A percentile compares a stretch with the other conserved stretches of the same genome.
Evolutionary conservation across 2,329 filamentous ascomycete species (phyloP).

Genomic region (Ceratocystis eucalypticola): DNA sequence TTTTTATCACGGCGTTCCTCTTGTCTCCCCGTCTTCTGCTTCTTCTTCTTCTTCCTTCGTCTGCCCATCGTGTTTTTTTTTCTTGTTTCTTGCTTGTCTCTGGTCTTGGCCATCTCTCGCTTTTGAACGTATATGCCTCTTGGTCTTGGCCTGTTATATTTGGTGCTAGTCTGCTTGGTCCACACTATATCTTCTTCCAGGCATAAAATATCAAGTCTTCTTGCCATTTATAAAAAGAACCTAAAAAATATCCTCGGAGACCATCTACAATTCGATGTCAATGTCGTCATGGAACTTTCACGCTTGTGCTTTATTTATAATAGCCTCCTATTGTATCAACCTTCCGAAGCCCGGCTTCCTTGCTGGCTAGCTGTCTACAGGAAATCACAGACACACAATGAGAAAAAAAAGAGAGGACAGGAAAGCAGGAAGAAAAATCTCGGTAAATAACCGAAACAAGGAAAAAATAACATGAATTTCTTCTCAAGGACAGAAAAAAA

Average conservation of each 20-base stretch:
- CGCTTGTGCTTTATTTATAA: too few relatives aligned
- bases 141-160: not conserved
- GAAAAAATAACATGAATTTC: not conserved
- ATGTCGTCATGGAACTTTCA: too few relatives aligned
- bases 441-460: constrained; percentile 7
- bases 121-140: not conserved
- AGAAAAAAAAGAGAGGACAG: not conserved
- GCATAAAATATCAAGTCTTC: too few relatives aligned
- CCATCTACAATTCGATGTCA: too few relatives aligned
- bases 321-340: too few relatives aligned
- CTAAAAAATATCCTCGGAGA: too few relatives aligned
- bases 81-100: not conserved
- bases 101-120: too few relatives aligned
- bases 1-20: not conserved
- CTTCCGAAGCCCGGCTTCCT: too few relatives aligned
- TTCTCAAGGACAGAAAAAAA: not conserved
- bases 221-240: too few relatives aligned
- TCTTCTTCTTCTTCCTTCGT: not conserved
- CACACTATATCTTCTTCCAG: too few relatives aligned
- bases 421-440: not conserved
- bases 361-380: too few relatives aligned
- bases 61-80: not conserved
- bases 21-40: not conserved
- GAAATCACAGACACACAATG: not conserved
- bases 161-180: too few relatives aligned